Evolutionary conservation across 1,284 basidiomycete species (phyloP), one percentile per base, ranked within the genome.

Genomic region (Irpex rosettiformis): DNA sequence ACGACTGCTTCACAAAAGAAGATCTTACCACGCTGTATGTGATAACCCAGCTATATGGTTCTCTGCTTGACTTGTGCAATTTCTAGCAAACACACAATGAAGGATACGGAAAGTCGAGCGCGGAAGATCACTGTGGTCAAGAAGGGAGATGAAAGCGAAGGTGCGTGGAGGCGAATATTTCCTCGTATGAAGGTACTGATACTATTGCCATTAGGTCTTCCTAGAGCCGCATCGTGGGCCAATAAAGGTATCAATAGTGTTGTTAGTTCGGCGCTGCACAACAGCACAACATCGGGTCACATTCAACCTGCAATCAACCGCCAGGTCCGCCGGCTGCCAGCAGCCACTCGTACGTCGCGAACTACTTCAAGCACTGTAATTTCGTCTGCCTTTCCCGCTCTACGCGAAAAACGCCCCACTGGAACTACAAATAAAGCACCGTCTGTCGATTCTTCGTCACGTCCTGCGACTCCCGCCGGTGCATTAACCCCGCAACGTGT

Each of bases 1-100:
- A 94, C 59, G 97, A 99, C 73, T 95, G 92, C 66, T 98, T 95
- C 70, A 95, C 89, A 7, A 94, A 94, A 74, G 93, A 96, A 70
- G 93, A 97, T 72, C 77, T 96, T 58, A 89, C 93, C 30, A 94
- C 91, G 2, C 73, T 96, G 91, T 94, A 70, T 63, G 58, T 52
- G 33, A 10, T 56, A 33, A 60, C 59, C 45, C 21, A 13, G 18
- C 30, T 54, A 10, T 49, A 43, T 51, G 37, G 8, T 54, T 63
- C 52, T 55, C 18, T 42, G 30, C 64, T 71, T 29, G 71, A 64
- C 62, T 61, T 61, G n/a, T n/a, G 30, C 29, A 56, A 33, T 57
- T 48, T 33, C 3, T 62, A 93, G 91, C 66, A 93, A 93, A 83
- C 91, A 93, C 70, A 90, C 89, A 0, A 90, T 93, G 77, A 93